These are phyloP conservation scores for Oehlia diaphana DNA, from an alignment of 192 early-diverging fungal species.

Conservation along the genomic window DNA sequence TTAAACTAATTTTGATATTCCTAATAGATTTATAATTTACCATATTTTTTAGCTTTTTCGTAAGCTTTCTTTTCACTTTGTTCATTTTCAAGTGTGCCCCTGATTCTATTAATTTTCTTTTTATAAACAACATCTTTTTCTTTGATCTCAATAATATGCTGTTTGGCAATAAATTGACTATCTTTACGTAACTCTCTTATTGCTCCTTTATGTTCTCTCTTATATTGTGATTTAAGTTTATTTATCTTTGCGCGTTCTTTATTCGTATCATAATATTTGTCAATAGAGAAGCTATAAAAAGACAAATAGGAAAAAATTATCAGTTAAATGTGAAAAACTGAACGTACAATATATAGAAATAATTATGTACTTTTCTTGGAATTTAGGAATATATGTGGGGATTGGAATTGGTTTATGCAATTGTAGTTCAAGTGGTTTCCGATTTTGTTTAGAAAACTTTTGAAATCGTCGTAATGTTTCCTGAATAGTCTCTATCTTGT, in stretches of 20 bases:
- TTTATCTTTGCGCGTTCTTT: conserved; percentile 67
- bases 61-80: conserved; percentile 76
- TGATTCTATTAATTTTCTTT: conserved; percentile 88
- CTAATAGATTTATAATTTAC: conserved; percentile 36
- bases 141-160: conserved; percentile 64
- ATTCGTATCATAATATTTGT: conserved; percentile 81
- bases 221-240: conserved; percentile 82
- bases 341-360: background rate
- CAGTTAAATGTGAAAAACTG: background rate
- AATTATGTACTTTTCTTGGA: conserved; percentile 62
- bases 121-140: conserved; percentile 84
- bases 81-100: conserved; percentile 82
- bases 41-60: conserved; percentile 58
- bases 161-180: conserved; percentile 79
- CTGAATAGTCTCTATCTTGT: conserved; percentile 34
- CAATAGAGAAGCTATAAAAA: conserved; percentile 72
- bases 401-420: conserved; percentile 85
- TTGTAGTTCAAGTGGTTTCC: conserved; percentile 81
- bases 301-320: conserved; percentile 2
- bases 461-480: conserved; percentile 52
- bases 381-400: conserved; percentile 85
- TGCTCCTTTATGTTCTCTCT: conserved; percentile 93
- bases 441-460: conserved; percentile 47
- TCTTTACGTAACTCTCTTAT: conserved; percentile 96
- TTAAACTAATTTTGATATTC: no score